Evolutionary conservation across 805 yeast species (phyloP).

Genomic region (Yamadazyma insecticola): DNA sequence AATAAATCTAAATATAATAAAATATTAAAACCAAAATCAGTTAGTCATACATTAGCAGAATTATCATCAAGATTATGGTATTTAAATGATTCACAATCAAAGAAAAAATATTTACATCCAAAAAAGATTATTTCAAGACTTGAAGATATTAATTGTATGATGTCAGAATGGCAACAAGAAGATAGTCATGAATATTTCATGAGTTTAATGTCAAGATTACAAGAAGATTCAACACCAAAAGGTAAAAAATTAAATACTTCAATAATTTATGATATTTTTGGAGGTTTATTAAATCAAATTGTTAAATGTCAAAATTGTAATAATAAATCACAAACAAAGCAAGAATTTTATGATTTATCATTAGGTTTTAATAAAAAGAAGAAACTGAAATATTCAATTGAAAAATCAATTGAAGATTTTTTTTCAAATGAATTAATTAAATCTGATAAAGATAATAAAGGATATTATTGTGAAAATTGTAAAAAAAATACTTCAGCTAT

Average conservation of each 20-base stretch:
- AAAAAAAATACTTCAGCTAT: conserved; percentile 69
- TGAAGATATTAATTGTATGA: conserved; percentile 88
- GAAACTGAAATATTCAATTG: conserved; percentile 53
- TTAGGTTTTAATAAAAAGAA: conserved; percentile 59
- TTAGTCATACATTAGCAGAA: conserved; percentile 63
- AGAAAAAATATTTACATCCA: conserved; percentile 60
- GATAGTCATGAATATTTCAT: conserved; percentile 96
- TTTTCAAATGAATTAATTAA: conserved; percentile 78
- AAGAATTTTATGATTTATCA: conserved; percentile 90
- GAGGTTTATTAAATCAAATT: conserved; percentile 80
- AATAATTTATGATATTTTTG: conserved; percentile 88
- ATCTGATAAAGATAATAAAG: conserved; percentile 66
- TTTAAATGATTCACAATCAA: conserved; percentile 33
- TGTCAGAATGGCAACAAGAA: conserved; percentile 97
- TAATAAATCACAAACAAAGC: conserved; percentile 80
- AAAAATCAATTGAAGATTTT: conserved; percentile 71
- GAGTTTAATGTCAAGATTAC: conserved; percentile 83
- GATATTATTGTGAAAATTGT: conserved; percentile 88
- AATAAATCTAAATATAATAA: conserved; percentile 47
- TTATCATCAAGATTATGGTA: conserved; percentile 68
- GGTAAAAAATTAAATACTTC: conserved; percentile 81
- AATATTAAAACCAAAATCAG: conserved; percentile 50
- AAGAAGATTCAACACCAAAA: conserved; percentile 88
- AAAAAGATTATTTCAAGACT: conserved; percentile 64
- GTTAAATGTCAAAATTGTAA: conserved; percentile 82